Evolutionary conservation across 805 yeast genomes (phyloP).

Genomic region (Brettanomyces bruxellensis): DNA sequence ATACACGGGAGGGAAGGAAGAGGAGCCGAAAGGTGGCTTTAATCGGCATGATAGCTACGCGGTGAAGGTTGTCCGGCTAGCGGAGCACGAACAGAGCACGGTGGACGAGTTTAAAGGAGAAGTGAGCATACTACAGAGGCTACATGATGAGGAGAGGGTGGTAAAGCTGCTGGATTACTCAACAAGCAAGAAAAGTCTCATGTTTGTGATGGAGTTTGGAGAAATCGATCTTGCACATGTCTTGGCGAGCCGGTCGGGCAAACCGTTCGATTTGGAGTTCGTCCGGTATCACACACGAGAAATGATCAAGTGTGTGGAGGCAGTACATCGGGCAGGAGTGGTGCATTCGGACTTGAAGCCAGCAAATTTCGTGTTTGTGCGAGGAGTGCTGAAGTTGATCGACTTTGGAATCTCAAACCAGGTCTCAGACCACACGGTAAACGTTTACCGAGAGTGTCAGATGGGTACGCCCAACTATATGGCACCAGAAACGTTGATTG

Average conservation of each 20-base stretch:
- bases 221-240: conserved; percentile 85
- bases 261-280: conserved; percentile 62
- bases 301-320: conserved; percentile 70
- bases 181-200: conserved; percentile 53
- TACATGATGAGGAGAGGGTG: conserved; percentile 59
- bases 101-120: conserved; percentile 83
- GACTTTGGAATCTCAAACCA: conserved; percentile 97
- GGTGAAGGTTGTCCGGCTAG: conserved; percentile 70
- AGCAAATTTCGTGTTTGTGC: conserved; percentile 68
- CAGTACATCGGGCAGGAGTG: conserved; percentile 80
- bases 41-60: conserved; percentile 39
- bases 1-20: conserved; percentile 34
- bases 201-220: conserved; percentile 90
- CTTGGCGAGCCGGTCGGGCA: conserved; percentile 42
- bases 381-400: conserved; percentile 76
- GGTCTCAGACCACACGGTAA: conserved; percentile 85
- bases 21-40: not conserved
- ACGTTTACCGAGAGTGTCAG: conserved; percentile 81
- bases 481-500: conserved; percentile 93
- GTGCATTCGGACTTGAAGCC: conserved; percentile 49
- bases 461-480: conserved; percentile 95
- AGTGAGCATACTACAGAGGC: conserved; percentile 58
- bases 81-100: conserved; percentile 69
- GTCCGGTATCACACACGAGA: conserved; percentile 74
- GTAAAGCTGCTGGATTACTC: conserved; percentile 70